Evolutionary conservation across 2,329 filamentous ascomycete genomes (phyloP).

Genomic region (Colletotrichum sp.): DNA sequence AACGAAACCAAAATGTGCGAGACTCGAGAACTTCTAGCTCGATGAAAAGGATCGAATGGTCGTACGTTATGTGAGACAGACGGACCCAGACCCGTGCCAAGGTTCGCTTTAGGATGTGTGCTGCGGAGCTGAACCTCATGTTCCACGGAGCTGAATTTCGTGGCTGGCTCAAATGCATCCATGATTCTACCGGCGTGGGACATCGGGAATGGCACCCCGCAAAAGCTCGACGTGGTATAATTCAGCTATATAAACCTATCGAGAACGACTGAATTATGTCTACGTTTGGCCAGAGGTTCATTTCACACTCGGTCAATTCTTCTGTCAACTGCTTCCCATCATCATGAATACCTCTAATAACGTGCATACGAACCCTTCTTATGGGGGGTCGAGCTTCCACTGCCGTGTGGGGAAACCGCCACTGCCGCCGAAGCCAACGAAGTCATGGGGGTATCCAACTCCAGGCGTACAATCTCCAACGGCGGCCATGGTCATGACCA

Average conservation of each 20-base stretch:
- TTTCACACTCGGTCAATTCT: not conserved
- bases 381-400: not conserved
- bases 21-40: too few relatives aligned
- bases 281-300: not conserved
- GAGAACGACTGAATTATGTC: not conserved
- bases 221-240: too few relatives aligned
- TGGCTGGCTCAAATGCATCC: not conserved
- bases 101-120: not conserved
- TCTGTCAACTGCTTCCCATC: not conserved
- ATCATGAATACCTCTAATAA: not conserved
- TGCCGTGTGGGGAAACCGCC: not conserved
- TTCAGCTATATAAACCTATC: not conserved
- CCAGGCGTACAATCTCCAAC: not conserved
- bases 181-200: not conserved
- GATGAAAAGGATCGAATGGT: not conserved
- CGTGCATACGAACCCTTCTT: not conserved
- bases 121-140: not conserved
- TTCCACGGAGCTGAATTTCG: not conserved
- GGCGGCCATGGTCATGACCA: not conserved
- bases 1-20: too few relatives aligned
- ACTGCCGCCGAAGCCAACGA: not conserved
- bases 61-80: not conserved
- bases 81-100: not conserved
- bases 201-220: too few relatives aligned
- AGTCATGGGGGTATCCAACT: not conserved